Conservation (phyloP, 1,284 basidiomycete species). For the Veloporphyrellus conicus region DNA sequence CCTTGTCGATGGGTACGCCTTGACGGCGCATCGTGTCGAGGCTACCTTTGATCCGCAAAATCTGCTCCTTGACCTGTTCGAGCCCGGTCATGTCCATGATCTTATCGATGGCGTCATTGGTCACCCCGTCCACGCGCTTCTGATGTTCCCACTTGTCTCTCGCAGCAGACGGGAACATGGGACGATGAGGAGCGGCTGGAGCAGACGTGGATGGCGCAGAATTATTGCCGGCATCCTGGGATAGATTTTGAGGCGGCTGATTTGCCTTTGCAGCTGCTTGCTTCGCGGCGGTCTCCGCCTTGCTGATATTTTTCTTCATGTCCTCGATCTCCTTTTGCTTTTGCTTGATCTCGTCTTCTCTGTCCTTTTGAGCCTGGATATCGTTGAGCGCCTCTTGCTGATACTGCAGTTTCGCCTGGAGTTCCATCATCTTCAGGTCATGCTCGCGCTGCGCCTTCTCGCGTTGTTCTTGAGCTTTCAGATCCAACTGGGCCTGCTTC, state of each 20-base stretch:
- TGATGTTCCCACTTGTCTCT: conserved; percentile 47
- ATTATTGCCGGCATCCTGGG: not conserved
- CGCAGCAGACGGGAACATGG: conserved; percentile 32
- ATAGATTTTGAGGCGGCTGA: not conserved
- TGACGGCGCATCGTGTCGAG: conserved; percentile 49
- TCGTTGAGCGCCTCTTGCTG: conserved; percentile 29
- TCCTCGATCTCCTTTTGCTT: conserved; percentile 35
- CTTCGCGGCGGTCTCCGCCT: conserved; percentile 18
- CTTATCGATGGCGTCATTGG: conserved; percentile 45
- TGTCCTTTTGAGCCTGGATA: conserved; percentile 26
- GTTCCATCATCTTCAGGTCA: conserved; percentile 29
- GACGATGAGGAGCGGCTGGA: conserved; percentile 11
- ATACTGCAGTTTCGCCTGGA: conserved; percentile 33
- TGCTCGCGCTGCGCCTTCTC: conserved; percentile 35
- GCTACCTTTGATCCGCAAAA: conserved; percentile 48
- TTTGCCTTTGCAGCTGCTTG: conserved; percentile 7
- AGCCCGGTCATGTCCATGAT: conserved; percentile 60
- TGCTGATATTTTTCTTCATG: conserved; percentile 14
- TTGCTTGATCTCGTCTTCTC: conserved; percentile 29
- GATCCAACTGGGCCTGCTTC: conserved; percentile 29
- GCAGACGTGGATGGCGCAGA: conserved; percentile 1
- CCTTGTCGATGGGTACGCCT: conserved; percentile 42
- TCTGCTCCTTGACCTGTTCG: conserved; percentile 50
- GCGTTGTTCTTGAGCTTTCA: conserved; percentile 32
- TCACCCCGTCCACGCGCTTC: conserved; percentile 45